phyloP scores from a whole-genome alignment of 495 filamentous ascomycete species.

The Penicillium desertorum region DNA sequence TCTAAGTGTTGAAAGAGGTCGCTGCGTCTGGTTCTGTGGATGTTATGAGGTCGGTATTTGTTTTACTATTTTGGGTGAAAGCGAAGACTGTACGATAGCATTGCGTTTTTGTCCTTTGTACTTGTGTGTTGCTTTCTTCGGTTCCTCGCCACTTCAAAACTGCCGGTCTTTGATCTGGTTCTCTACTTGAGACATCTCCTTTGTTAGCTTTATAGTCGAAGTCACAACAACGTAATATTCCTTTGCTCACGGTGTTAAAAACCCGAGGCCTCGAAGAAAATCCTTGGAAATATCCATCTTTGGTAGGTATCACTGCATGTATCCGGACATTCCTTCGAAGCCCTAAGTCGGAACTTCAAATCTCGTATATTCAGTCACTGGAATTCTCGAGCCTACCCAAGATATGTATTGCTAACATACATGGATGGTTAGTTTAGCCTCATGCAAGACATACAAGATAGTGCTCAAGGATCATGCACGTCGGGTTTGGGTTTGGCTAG shows the following conservation, averaged over 20 bases:
- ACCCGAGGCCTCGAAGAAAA: background rate
- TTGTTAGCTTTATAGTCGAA: background rate
- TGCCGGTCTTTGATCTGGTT: background rate
- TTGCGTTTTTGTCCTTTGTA: constrained; percentile 1
- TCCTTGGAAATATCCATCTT: background rate
- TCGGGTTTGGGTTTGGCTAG: background rate
- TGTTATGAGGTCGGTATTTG: background rate
- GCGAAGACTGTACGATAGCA: constrained; percentile 16
- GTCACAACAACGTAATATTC: background rate
- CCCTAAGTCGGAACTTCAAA: background rate
- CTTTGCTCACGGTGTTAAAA: background rate
- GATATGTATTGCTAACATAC: background rate
- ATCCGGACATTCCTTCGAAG: constrained; percentile 3
- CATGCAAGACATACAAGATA: background rate
- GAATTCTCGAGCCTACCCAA: background rate
- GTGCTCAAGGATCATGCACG: background rate
- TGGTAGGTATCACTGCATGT: background rate
- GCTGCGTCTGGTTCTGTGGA: background rate
- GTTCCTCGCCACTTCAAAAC: background rate
- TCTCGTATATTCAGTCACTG: background rate
- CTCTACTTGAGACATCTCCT: background rate
- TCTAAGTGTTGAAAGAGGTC: background rate
- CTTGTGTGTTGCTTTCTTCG: background rate
- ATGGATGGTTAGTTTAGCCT: background rate
- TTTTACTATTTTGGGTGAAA: background rate